Percentiles rank a stretch among this genome's conserved stretches.
Conservation (phyloP, 2,329 filamentous ascomycete genomes). For the Rhinocladiella mackenziei region DNA sequence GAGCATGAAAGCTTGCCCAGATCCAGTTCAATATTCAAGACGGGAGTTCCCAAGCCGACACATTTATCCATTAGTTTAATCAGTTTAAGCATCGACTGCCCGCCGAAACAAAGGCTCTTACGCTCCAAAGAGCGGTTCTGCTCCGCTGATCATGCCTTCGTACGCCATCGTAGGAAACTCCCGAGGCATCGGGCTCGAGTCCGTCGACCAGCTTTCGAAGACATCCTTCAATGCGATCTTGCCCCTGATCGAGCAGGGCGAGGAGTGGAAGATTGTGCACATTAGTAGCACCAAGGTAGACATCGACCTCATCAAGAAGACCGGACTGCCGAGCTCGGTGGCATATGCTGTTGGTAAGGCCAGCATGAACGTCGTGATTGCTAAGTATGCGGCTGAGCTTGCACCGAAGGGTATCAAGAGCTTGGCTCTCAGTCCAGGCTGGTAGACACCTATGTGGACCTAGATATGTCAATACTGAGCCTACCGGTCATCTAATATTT, state of each 20-base stretch:
- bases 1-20: no score
- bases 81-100: no score
- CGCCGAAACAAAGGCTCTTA: no score
- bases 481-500: no score
- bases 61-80: no score
- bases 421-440: conserved; percentile 34
- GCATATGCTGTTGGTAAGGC: conserved; percentile 40
- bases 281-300: not conserved
- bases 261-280: not conserved
- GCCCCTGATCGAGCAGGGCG: not conserved
- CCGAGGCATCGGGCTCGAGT: not conserved
- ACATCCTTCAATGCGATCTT: not conserved
- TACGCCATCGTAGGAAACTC: not conserved
- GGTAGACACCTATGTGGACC: no score
- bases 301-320: not conserved
- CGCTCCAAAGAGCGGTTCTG: no score
- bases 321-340: not conserved
- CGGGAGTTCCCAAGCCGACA: no score
- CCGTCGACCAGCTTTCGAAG: not conserved
- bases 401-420: conserved; percentile 32
- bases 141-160: not conserved
- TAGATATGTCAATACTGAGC: no score
- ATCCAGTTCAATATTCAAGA: no score
- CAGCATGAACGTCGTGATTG: conserved; percentile 39
- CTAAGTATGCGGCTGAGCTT: conserved; percentile 40